Evolutionary conservation across 257 asterid genomes (phyloP), one percentile per base, ranked within the genome.

Genomic region (Gardenia jasminoides): DNA sequence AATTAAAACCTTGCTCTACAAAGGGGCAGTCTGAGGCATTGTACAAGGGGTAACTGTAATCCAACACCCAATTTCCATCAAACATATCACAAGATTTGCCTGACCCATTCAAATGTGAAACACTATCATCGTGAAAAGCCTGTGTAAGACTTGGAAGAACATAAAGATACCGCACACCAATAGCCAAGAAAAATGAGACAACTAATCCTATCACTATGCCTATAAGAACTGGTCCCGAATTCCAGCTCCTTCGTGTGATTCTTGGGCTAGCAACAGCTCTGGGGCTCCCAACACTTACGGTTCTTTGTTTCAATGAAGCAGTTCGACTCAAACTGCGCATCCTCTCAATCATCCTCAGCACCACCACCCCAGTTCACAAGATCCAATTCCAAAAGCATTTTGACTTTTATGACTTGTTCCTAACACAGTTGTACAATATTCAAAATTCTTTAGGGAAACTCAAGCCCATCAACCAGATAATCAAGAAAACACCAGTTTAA

Each of bases 11-110:
- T 83, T 85, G 84, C 85, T 93, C 98, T 46, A 92, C 86, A 68
- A 90, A 91, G 72, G 94, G 97, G 78, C 98, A 93, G 50, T 89
- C 89, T 8, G 95, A 88, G 47, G 92, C 96, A 87, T 91, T 88
- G 79, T 93, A 92, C 87, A 87, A 80, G 2, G 97, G 96, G 75
- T 86, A 88, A 67, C 80, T 72, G 58, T 88, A 72, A 77, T 92
- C 94, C 61, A 81, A 15, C 46, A 88, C 87, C 98, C 97, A 92
- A 58, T 83, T 75, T 46, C 96, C 97, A 82, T 93, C 89, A 79
- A 85, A 90, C 15, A 92, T 74, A 83, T 92, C 88, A 78, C 98
- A 93, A 31, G 46, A 79, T 62, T 77, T 72, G 43, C 64, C 74
- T 0, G 87, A 78, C 44, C 68, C 82, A 74, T 78, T 87, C 33